Evolutionary conservation across 345 rosid genomes (phyloP).

Genomic region (Citrus sinensis): DNA sequence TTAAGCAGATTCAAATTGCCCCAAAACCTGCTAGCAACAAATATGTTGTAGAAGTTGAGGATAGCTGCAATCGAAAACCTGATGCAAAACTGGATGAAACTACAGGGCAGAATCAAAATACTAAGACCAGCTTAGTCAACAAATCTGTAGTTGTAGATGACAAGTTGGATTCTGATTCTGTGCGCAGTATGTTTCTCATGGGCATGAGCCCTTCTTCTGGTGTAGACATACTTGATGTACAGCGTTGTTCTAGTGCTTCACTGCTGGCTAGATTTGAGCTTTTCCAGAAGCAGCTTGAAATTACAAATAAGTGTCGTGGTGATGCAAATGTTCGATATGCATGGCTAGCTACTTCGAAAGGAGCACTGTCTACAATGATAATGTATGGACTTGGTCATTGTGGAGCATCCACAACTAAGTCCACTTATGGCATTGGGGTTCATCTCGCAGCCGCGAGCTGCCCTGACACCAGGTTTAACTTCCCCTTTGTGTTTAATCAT

Average conservation of each 20-base stretch:
- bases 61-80: slow-evolving; percentile 37
- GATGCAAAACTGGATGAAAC: slow-evolving; percentile 40
- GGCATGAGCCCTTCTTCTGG: slow-evolving; percentile 45
- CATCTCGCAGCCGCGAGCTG: slow-evolving; percentile 60
- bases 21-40: slow-evolving; percentile 24
- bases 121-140: slow-evolving; percentile 3
- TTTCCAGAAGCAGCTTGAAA: slow-evolving; percentile 75
- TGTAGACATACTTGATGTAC: slow-evolving; percentile 45
- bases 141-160: slow-evolving; percentile 12
- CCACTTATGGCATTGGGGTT: slow-evolving; percentile 67
- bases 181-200: slow-evolving; percentile 44
- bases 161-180: slow-evolving; percentile 39
- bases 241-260: slow-evolving; percentile 38
- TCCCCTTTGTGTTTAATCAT: not conserved
- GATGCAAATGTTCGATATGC: slow-evolving; percentile 75
- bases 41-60: slow-evolving; percentile 42
- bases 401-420: slow-evolving; percentile 47
- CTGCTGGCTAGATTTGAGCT: slow-evolving; percentile 55
- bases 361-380: slow-evolving; percentile 36
- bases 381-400: slow-evolving; percentile 67
- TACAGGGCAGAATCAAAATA: slow-evolving; percentile 28
- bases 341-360: slow-evolving; percentile 81
- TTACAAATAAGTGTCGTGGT: slow-evolving; percentile 64
- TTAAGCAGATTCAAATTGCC: slow-evolving; percentile 36
- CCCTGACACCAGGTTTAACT: slow-evolving; percentile 59